A percentile compares a stretch with the other conserved stretches of the same genome.
phyloP scores from a whole-genome alignment of 352 stramenopile genomes.

The Globisporangium okanoganense region DNA sequence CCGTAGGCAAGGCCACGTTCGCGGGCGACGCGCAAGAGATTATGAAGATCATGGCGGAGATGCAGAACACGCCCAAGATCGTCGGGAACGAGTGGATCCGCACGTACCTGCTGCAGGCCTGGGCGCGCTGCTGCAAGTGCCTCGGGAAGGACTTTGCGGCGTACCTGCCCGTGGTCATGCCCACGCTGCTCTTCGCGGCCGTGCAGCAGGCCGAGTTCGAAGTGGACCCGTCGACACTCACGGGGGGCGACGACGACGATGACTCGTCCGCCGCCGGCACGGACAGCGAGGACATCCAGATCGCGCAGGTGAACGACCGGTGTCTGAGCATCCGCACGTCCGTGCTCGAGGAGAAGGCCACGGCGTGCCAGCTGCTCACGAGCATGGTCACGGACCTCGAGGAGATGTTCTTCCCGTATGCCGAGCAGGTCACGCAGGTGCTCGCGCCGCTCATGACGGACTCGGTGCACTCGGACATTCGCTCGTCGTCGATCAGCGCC shows the following conservation, averaged over 20 bases:
- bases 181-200: conserved; percentile 69
- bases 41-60: conserved; percentile 83
- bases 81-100: conserved; percentile 80
- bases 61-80: conserved; percentile 78
- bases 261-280: conserved; percentile 19
- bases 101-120: conserved; percentile 80
- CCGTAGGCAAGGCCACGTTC: conserved; percentile 77
- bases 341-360: conserved; percentile 81
- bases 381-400: conserved; percentile 77
- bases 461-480: conserved; percentile 83
- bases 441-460: conserved; percentile 78
- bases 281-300: conserved; percentile 74
- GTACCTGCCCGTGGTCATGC: conserved; percentile 81
- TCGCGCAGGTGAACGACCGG: conserved; percentile 82
- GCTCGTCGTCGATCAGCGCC: conserved; percentile 67
- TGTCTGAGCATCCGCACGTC: conserved; percentile 81
- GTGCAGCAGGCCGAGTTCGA: conserved; percentile 83
- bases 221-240: conserved; percentile 53
- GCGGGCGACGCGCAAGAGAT: conserved; percentile 58
- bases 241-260: conserved; percentile 64
- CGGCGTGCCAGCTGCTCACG: conserved; percentile 72
- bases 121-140: conserved; percentile 70
- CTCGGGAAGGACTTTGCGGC: conserved; percentile 74
- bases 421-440: conserved; percentile 81
- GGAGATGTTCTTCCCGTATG: conserved; percentile 84